Evolutionary conservation across 805 yeast genomes (phyloP).

Genomic region (Torulaspora delbrueckii): DNA sequence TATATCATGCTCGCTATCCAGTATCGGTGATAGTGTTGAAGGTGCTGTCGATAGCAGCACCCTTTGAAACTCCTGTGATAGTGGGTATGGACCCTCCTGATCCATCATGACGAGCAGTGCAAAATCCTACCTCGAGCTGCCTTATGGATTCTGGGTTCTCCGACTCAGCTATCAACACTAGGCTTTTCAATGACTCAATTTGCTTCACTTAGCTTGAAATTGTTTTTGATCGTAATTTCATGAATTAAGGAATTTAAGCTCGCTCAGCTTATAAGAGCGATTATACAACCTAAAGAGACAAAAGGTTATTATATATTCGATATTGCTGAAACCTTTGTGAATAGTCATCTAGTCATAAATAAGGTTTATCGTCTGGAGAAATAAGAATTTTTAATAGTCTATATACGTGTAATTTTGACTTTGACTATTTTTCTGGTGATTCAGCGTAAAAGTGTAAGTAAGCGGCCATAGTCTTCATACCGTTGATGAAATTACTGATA

Average conservation of each 20-base stretch:
- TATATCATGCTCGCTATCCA: slow-evolving; percentile 6
- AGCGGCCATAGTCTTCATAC: slow-evolving; percentile 89
- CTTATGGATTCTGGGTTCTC: no score
- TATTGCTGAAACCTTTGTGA: no score
- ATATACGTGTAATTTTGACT: background rate
- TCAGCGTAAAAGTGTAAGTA: slow-evolving; percentile 81
- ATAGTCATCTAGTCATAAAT: no score
- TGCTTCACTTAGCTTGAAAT: background rate
- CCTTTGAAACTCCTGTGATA: slow-evolving; percentile 32
- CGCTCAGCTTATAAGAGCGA: slow-evolving; percentile 1
- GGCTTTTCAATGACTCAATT: background rate
- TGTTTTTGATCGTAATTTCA: background rate
- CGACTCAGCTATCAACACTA: background rate
- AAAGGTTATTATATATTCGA: background rate
- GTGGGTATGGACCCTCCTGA: slow-evolving; percentile 23
- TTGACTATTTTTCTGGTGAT: background rate
- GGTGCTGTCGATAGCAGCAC: slow-evolving; percentile 24
- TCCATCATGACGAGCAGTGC: slow-evolving; percentile 20
- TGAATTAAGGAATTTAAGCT: background rate
- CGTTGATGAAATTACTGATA: slow-evolving; percentile 82
- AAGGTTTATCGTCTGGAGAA: no score
- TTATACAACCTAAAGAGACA: background rate
- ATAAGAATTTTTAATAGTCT: no score
- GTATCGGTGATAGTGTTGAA: slow-evolving; percentile 12
- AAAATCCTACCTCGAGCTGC: background rate